A percentile compares a stretch with the other conserved stretches of the same genome.
Conservation (phyloP, 352 stramenopile genomes). For the Aphanomyces cochlioides region DNA sequence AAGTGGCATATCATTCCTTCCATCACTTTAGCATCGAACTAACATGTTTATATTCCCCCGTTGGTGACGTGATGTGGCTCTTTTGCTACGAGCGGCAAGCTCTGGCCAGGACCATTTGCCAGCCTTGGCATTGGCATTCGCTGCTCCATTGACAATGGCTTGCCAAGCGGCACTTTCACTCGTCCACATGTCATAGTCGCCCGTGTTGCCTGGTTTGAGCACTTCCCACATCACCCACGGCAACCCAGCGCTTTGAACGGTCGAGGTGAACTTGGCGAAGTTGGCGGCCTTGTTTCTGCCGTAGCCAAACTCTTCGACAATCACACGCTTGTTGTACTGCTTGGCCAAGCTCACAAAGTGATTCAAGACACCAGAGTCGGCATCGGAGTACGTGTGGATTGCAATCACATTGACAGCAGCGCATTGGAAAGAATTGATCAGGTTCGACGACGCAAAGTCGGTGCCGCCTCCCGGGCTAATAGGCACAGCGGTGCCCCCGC, state of each 20-base stretch:
- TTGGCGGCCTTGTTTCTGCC: neutral
- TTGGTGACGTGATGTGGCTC: no score
- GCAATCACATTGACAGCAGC: slow-evolving; percentile 9
- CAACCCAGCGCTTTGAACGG: neutral
- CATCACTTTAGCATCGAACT: no score
- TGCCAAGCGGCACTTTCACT: slow-evolving; percentile 11
- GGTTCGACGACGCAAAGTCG: neutral
- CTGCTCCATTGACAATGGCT: neutral
- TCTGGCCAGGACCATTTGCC: slow-evolving; percentile 11
- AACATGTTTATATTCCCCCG: no score
- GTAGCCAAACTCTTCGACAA: slow-evolving; percentile 26
- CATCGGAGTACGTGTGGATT: slow-evolving; percentile 20
- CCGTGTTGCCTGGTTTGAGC: slow-evolving; percentile 12
- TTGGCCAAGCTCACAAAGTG: neutral
- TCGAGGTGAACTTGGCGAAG: neutral
- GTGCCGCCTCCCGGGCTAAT: no score
- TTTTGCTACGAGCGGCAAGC: neutral
- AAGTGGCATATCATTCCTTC: no score
- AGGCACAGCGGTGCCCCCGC: no score
- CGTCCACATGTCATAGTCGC: slow-evolving; percentile 20
- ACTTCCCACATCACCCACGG: slow-evolving; percentile 25
- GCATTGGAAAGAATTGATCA: slow-evolving; percentile 1
- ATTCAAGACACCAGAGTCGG: neutral
- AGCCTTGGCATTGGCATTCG: neutral
- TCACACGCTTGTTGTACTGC: slow-evolving; percentile 21